Conservation (phyloP, 1,284 basidiomycete species). For the Boletus holoroseus region DNA sequence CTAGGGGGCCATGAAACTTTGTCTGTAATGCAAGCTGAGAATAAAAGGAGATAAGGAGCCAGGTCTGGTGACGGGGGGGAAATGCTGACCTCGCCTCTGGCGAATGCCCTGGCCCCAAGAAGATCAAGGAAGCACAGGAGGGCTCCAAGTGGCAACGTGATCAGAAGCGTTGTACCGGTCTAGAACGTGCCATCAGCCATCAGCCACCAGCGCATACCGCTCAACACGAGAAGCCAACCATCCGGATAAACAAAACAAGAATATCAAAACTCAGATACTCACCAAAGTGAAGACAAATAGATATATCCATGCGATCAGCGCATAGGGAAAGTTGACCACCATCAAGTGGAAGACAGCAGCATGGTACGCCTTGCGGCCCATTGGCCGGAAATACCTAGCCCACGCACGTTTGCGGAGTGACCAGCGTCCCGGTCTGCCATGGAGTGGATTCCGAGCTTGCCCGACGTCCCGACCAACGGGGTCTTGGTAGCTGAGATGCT, state of each 20-base stretch:
- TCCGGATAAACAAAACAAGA: not conserved
- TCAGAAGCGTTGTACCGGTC: slow-evolving; percentile 69
- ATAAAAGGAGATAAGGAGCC: slow-evolving; percentile 9
- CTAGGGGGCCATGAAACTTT: slow-evolving; percentile 61
- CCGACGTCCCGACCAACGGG: slow-evolving; percentile 4
- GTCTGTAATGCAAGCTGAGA: slow-evolving; percentile 59
- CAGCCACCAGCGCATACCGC: slow-evolving; percentile 12
- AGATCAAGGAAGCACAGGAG: slow-evolving; percentile 71
- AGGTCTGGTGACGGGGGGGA: not conserved
- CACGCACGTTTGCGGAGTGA: slow-evolving; percentile 36
- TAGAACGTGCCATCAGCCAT: slow-evolving; percentile 30
- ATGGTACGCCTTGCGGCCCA: slow-evolving; percentile 52
- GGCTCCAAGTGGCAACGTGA: slow-evolving; percentile 71
- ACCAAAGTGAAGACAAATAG: slow-evolving; percentile 75
- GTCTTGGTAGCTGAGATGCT: slow-evolving; percentile 6
- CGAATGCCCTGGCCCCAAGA: slow-evolving; percentile 61
- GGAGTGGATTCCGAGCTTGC: slow-evolving; percentile 15
- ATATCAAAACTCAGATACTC: slow-evolving; percentile 25
- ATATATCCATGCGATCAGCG: slow-evolving; percentile 65
- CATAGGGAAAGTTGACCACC: slow-evolving; percentile 70
- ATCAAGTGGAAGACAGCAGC: slow-evolving; percentile 59
- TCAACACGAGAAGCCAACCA: slow-evolving; percentile 6
- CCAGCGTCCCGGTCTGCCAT: slow-evolving; percentile 11
- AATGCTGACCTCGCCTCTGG: slow-evolving; percentile 57
- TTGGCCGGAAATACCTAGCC: slow-evolving; percentile 58